Evolutionary conservation across 768 basidiomycete species (phyloP).

Genomic region (Sistotremastrum suecicum): DNA sequence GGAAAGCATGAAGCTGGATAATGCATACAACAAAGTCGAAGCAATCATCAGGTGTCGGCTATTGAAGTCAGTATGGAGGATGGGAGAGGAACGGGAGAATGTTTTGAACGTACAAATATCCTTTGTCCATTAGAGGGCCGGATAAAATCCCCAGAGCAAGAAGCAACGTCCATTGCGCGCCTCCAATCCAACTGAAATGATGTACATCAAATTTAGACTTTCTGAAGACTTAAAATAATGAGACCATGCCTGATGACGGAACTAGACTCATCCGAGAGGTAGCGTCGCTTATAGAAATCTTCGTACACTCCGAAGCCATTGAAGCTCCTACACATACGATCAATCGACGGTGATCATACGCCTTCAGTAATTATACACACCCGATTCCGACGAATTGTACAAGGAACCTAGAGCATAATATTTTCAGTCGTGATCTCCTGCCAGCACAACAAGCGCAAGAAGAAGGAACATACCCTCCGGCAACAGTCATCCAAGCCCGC

Average conservation of each 20-base stretch:
- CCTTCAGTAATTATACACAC: constrained; percentile 5
- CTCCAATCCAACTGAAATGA: constrained; percentile 29
- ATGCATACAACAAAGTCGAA: constrained; percentile 29
- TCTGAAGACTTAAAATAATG: constrained; percentile 1
- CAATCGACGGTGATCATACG: background rate
- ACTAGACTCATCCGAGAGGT: constrained; percentile 21
- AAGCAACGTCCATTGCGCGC: constrained; percentile 32
- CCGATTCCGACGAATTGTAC: constrained; percentile 26
- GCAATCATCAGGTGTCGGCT: constrained; percentile 31
- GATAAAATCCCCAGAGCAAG: constrained; percentile 29
- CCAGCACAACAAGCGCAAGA: too few relatives aligned
- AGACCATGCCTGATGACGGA: constrained; percentile 24
- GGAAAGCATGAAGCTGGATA: constrained; percentile 33
- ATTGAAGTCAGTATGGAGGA: background rate
- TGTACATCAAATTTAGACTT: background rate
- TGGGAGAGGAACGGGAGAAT: background rate
- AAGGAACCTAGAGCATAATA: constrained; percentile 16
- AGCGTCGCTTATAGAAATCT: constrained; percentile 27
- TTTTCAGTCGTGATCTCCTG: too few relatives aligned
- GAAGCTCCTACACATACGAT: constrained; percentile 15
- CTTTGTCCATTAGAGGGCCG: constrained; percentile 37
- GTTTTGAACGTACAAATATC: constrained; percentile 29
- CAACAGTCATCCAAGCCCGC: too few relatives aligned
- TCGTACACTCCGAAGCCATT: constrained; percentile 31
- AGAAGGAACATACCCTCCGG: too few relatives aligned